Conservation (phyloP, 176 grass and related monocot species). For the Cenchrus fungigraminus region DNA sequence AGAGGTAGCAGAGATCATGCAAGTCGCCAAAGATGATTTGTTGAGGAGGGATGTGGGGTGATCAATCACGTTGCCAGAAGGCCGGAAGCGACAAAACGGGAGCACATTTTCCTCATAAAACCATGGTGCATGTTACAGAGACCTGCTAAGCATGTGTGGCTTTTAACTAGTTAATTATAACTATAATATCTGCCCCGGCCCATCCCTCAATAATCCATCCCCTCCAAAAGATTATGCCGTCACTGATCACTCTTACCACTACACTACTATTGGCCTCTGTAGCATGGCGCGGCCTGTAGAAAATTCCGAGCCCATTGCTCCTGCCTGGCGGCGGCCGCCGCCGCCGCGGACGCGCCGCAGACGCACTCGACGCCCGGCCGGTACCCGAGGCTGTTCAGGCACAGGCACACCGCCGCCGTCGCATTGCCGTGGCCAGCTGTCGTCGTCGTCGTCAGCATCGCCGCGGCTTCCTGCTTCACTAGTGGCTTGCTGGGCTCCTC, state of each 20-base stretch:
- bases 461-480: background rate
- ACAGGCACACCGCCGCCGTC: constrained; percentile 53
- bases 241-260: constrained; percentile 15
- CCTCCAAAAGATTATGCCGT: background rate
- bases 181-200: background rate
- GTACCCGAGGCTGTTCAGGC: constrained; percentile 64
- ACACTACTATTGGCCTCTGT: constrained; percentile 43
- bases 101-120: constrained; percentile 44
- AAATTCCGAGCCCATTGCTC: constrained; percentile 29
- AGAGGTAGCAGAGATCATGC: background rate
- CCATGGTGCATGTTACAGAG: constrained; percentile 52
- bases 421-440: constrained; percentile 7
- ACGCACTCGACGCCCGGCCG: constrained; percentile 55
- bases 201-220: background rate
- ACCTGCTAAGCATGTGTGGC: constrained; percentile 25
- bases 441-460: background rate
- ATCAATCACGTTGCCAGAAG: constrained; percentile 35
- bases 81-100: constrained; percentile 11
- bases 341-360: constrained; percentile 41
- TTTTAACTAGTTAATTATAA: constrained; percentile 29
- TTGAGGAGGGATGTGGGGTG: constrained; percentile 20
- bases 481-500: background rate
- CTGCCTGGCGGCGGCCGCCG: constrained; percentile 41
- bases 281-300: constrained; percentile 18
- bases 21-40: constrained; percentile 29